phyloP scores from a whole-genome alignment of 805 yeast genomes.

The Saccharomyces paradoxus region DNA sequence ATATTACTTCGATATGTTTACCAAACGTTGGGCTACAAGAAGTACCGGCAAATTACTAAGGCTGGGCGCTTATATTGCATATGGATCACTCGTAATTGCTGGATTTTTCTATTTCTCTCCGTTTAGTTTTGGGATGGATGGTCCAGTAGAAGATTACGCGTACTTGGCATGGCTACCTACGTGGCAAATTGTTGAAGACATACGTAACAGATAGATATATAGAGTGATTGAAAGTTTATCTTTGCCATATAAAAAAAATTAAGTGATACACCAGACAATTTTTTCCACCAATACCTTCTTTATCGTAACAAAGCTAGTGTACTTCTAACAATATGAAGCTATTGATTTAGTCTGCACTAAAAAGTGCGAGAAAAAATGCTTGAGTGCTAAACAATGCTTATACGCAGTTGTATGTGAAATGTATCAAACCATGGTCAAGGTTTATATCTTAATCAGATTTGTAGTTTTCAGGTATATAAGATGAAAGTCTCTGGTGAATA shows the following conservation, averaged over 20 bases:
- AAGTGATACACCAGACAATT: not conserved
- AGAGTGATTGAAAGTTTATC: not conserved
- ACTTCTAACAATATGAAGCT: not conserved
- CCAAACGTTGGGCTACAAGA: constrained; percentile 20
- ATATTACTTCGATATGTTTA: constrained; percentile 42
- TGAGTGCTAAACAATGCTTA: not conserved
- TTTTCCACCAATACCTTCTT: not conserved
- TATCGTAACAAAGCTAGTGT: not conserved
- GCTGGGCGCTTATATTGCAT: constrained; percentile 36
- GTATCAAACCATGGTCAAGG: not conserved
- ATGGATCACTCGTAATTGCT: constrained; percentile 39
- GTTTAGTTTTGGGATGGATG: constrained; percentile 61
- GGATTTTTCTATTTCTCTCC: constrained; percentile 55
- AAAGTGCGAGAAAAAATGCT: not conserved
- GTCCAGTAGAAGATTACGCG: constrained; percentile 34
- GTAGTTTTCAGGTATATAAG: not conserved
- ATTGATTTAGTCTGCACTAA: not conserved
- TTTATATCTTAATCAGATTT: not conserved
- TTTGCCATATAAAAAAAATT: not conserved
- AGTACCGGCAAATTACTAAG: constrained; percentile 21
- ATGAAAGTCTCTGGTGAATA: not conserved
- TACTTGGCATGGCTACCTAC: constrained; percentile 41
- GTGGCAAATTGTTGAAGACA: constrained; percentile 36
- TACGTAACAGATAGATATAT: not conserved
- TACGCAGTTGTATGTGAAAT: not conserved